These are phyloP conservation scores for Mycena amicta DNA, from an alignment of 768 basidiomycete genomes.

Conservation along the genomic window DNA sequence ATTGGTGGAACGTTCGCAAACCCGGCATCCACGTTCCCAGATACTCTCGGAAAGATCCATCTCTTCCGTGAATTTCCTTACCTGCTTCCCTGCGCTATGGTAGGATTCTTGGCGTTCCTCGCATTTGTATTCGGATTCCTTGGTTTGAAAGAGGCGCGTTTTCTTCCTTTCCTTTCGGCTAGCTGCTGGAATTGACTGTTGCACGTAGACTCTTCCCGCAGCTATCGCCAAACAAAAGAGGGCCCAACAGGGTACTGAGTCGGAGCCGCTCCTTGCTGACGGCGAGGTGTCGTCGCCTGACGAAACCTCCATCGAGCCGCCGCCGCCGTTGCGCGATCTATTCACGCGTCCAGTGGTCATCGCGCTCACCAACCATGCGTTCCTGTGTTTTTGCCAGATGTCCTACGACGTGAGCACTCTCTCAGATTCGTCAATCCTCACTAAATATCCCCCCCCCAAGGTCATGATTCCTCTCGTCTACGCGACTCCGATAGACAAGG, in stretches of 20 bases:
- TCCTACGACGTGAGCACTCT: conserved; percentile 9
- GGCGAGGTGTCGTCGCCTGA: not conserved
- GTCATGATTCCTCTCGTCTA: conserved; percentile 23
- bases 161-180: too few species aligned
- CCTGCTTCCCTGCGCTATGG: conserved; percentile 22
- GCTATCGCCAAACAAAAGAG: conserved; percentile 7
- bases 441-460: too few species aligned
- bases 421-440: too few species aligned
- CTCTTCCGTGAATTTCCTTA: conserved; percentile 23
- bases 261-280: conserved; percentile 5
- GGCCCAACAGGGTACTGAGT: conserved; percentile 19
- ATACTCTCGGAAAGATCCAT: conserved; percentile 11
- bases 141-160: conserved; percentile 24
- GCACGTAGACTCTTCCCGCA: conserved; percentile 13
- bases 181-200: not conserved
- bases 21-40: conserved; percentile 18
- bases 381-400: conserved; percentile 16
- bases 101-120: conserved; percentile 14
- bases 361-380: conserved; percentile 6
- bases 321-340: conserved; percentile 14
- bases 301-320: not conserved
- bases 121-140: conserved; percentile 16
- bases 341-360: conserved; percentile 12
- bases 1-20: conserved; percentile 23
- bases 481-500: conserved; percentile 49